Evolutionary conservation across 208 protist species (phyloP).

Genomic region (Herpetomonas samuelpessoai): DNA sequence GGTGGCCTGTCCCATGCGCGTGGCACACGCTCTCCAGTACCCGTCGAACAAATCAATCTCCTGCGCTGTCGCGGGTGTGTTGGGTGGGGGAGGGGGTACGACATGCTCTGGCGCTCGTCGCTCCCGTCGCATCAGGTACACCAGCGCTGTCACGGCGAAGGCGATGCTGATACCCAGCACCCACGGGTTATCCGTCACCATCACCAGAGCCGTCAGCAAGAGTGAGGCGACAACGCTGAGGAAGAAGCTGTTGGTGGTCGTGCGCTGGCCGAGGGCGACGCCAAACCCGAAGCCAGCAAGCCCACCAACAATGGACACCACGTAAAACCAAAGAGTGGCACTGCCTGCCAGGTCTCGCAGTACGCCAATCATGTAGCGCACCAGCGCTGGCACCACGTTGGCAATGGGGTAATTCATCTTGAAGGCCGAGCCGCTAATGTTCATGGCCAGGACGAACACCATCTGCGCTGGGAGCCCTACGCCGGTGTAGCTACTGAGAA

Average conservation of each 20-base stretch:
- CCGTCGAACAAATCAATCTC: slow-evolving; percentile 17
- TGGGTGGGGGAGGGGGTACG: slow-evolving; percentile 25
- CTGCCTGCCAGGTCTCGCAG: slow-evolving; percentile 12
- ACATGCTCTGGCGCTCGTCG: slow-evolving; percentile 17
- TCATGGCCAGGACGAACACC: slow-evolving; percentile 28
- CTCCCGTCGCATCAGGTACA: slow-evolving; percentile 9
- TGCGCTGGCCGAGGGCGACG: slow-evolving; percentile 14
- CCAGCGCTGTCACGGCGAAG: slow-evolving; percentile 5
- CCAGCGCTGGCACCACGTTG: slow-evolving; percentile 20
- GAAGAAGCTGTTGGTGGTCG: slow-evolving; percentile 8
- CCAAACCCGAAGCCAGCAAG: slow-evolving; percentile 20
- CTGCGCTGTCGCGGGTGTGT: slow-evolving; percentile 21
- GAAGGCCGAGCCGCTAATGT: slow-evolving; percentile 26
- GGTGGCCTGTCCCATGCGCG: slow-evolving; percentile 2
- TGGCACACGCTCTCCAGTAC: slow-evolving; percentile 19
- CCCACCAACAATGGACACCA: slow-evolving; percentile 21
- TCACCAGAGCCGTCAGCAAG: slow-evolving; percentile 9
- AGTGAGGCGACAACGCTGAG: slow-evolving; percentile 6
- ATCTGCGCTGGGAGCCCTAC: slow-evolving; percentile 21
- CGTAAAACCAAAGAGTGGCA: slow-evolving; percentile 17
- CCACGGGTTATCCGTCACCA: slow-evolving; percentile 11
- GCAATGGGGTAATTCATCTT: slow-evolving; percentile 31
- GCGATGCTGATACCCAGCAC: not conserved
- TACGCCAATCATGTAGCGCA: slow-evolving; percentile 21
- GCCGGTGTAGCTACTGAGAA: slow-evolving; percentile 29